phyloP scores from a whole-genome alignment of 1,284 basidiomycete genomes.

The Puccinia novopanici region DNA sequence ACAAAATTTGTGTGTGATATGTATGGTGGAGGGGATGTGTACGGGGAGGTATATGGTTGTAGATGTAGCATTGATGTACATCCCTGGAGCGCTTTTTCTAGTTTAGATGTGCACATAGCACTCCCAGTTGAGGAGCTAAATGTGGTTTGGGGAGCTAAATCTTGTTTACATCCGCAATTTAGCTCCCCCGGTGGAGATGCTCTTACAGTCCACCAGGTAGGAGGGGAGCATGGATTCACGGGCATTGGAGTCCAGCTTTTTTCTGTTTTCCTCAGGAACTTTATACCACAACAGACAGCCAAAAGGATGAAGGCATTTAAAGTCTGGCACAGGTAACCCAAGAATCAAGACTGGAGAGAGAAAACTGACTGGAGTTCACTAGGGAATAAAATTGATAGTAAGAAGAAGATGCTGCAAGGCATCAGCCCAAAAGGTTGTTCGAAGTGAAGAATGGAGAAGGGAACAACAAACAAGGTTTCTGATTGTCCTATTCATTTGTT shows the following conservation, averaged over 20 bases:
- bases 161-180: too few species aligned
- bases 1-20: too few species aligned
- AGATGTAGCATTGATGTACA: too few species aligned
- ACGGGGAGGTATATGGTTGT: too few species aligned
- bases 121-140: too few species aligned
- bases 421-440: constrained; percentile 17
- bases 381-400: constrained; percentile 3
- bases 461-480: neutral
- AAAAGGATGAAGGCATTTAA: neutral
- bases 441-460: neutral
- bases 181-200: too few species aligned
- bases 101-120: too few species aligned
- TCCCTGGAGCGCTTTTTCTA: too few species aligned
- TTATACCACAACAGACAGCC: constrained; percentile 8
- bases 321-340: neutral
- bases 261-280: neutral
- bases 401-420: neutral
- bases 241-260: neutral
- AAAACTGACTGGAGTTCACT: neutral
- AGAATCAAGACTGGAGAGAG: neutral
- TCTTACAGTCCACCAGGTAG: too few species aligned
- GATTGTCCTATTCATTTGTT: neutral
- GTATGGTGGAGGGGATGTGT: too few species aligned
- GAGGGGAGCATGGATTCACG: too few species aligned
- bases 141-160: too few species aligned